A percentile compares a stretch with the other conserved stretches of the same genome.
Evolutionary conservation across 1,139 yeast genomes (phyloP).

Genomic region (Magnusiomyces sp.): DNA sequence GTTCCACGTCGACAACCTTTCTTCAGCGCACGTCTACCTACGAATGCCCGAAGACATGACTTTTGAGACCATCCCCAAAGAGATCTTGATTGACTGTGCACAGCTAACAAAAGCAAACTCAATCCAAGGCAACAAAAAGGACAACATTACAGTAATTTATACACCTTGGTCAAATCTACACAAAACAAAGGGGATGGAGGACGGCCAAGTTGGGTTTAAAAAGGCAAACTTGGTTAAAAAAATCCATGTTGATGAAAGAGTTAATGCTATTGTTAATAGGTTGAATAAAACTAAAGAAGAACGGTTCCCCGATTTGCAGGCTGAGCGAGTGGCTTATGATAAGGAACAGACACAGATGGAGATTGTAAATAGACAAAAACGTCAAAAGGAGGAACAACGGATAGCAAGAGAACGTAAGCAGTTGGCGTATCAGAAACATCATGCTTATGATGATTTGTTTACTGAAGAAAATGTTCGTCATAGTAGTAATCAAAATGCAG

Average conservation of each 20-base stretch:
- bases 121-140: conserved; percentile 66
- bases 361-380: conserved; percentile 31
- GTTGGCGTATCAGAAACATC: conserved; percentile 31
- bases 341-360: conserved; percentile 28
- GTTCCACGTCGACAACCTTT: conserved; percentile 77
- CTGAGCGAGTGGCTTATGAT: conserved; percentile 35
- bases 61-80: conserved; percentile 44
- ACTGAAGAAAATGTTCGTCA: conserved; percentile 41
- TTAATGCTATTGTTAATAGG: conserved; percentile 56
- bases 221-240: conserved; percentile 48
- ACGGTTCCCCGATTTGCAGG: conserved; percentile 41
- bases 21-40: conserved; percentile 76
- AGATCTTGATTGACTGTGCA: conserved; percentile 51
- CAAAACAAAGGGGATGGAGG: conserved; percentile 67
- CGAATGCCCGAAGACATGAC: conserved; percentile 41
- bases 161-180: conserved; percentile 71
- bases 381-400: conserved; percentile 23
- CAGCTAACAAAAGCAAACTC: conserved; percentile 78
- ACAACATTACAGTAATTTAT: conserved; percentile 60
- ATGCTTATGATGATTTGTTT: conserved; percentile 52
- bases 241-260: conserved; percentile 48
- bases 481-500: conserved; percentile 47
- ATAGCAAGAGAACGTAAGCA: conserved; percentile 27
- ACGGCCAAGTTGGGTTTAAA: conserved; percentile 74
- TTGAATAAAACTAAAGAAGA: conserved; percentile 62